phyloP scores from a whole-genome alignment of 1,284 basidiomycete genomes.

The Coniferiporia weirii region DNA sequence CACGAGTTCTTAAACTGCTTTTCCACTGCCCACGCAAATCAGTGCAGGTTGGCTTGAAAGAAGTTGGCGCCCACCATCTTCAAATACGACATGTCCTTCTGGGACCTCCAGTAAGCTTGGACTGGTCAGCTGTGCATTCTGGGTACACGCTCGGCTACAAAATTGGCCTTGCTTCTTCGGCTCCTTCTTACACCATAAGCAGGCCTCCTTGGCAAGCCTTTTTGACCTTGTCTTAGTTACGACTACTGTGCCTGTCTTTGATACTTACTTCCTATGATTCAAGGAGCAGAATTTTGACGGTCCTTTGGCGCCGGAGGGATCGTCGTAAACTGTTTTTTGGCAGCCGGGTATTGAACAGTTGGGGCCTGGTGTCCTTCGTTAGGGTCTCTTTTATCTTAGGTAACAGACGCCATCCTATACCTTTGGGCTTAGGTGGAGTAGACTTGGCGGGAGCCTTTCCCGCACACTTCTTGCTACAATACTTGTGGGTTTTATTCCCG shows the following conservation, averaged over 20 bases:
- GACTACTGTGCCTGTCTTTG: not conserved
- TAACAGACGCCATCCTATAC: not conserved
- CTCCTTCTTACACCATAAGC: conserved; percentile 2
- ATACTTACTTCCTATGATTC: not conserved
- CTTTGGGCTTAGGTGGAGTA: not conserved
- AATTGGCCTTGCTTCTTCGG: conserved; percentile 4
- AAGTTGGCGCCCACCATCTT: not conserved
- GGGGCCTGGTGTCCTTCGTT: conserved; percentile 22
- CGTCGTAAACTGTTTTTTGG: not conserved
- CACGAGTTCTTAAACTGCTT: not conserved
- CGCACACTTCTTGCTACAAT: conserved; percentile 9
- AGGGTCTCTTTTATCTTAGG: not conserved
- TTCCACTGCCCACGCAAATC: not conserved
- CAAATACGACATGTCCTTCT: conserved; percentile 5
- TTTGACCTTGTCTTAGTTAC: too few relatives aligned
- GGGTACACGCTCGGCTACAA: not conserved
- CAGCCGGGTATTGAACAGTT: conserved; percentile 12
- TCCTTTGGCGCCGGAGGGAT: not conserved
- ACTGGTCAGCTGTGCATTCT: conserved; percentile 1
- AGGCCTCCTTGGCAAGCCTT: conserved; percentile 1
- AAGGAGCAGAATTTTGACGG: not conserved
- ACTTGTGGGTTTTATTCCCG: conserved; percentile 1
- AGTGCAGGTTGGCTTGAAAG: not conserved
- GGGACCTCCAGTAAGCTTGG: conserved; percentile 6
- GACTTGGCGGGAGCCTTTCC: not conserved